Evolutionary conservation across 305 asterid species (phyloP).

Genomic region (Stenogyne calaminthoides): DNA sequence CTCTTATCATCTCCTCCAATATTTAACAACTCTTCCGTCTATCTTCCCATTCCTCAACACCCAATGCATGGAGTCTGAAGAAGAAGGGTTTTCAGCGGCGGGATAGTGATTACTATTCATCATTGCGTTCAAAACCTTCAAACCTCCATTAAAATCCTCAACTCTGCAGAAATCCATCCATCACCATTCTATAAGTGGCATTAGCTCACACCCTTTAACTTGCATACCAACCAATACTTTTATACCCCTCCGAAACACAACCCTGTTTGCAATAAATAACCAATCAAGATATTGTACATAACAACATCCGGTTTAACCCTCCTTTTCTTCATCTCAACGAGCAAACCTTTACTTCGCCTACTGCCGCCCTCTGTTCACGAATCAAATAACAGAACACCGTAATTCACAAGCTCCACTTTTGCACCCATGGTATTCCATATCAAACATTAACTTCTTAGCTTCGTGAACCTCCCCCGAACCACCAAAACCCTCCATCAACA

Average conservation of each 20-base stretch:
- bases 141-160: constrained; percentile 58
- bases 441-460: constrained; percentile 86
- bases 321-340: constrained; percentile 78
- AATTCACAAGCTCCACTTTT: constrained; percentile 59
- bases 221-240: constrained; percentile 76
- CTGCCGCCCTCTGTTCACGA: constrained; percentile 56
- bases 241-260: constrained; percentile 62
- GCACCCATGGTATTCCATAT: constrained; percentile 93
- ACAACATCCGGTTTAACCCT: constrained; percentile 71
- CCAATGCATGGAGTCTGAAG: constrained; percentile 51
- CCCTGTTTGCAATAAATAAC: constrained; percentile 53
- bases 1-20: constrained; percentile 83
- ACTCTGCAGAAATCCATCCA: constrained; percentile 68
- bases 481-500: constrained; percentile 83
- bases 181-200: constrained; percentile 76
- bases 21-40: constrained; percentile 62
- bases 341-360: constrained; percentile 66
- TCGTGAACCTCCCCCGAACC: constrained; percentile 52
- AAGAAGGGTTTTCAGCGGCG: constrained; percentile 54
- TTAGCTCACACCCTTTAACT: constrained; percentile 60
- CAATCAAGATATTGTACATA: constrained; percentile 65
- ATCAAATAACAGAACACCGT: constrained; percentile 73
- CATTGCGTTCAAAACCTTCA: constrained; percentile 79
- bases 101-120: constrained; percentile 59
- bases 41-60: constrained; percentile 47